Base-by-base conservation (phyloP, 2,329 filamentous ascomycete genomes). In the Penicillium nordicum region DNA sequence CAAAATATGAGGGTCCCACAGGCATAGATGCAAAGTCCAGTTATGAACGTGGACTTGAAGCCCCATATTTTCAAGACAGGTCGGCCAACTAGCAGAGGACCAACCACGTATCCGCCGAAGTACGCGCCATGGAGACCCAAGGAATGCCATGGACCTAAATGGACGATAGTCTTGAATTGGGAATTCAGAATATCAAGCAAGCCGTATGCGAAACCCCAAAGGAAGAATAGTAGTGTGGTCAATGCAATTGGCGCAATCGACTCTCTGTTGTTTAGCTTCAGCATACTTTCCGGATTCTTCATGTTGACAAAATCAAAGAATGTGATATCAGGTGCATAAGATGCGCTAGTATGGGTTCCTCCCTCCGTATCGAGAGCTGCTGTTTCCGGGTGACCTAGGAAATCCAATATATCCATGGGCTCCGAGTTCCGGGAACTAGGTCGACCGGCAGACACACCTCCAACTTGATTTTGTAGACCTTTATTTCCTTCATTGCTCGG, bases 161-260 rank as follows among this genome's bases (percentile, higher is more conserved):
- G 57, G 12, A 81, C 80, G 12, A 85, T 78, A 12, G 68, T 62
- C 63, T 84, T 80, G 62, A 87, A 86, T 53, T 83, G 81, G 0
- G 70, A 66, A 69, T 96, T 96, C 29, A 97, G 81, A 0, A 87
- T 88, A 66, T 94, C 91, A 6, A 96, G 79, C 2, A 96, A 81
- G 0, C 92, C 92, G 65, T 96, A 96, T 0, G 91, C 92, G 56
- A 96, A 88, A 0, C 92, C 92, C 92, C 91, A 96, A 3, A 96
- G 78, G 61, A 96, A 86, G 74, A 96, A 96, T 0, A 96, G 78
- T 7, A 92, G 82, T 1, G 89, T 90, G 23, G 95, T 90, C 60
- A 90, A 62, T 2, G 80, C 74, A 23, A 84, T 78, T 0, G 84
- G 83, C 37, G 82, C 80, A 10, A 85, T 66, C 0, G 82, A 84